Evolutionary conservation across 441 rosid genomes (phyloP).

Genomic region (Brassica balearica): DNA sequence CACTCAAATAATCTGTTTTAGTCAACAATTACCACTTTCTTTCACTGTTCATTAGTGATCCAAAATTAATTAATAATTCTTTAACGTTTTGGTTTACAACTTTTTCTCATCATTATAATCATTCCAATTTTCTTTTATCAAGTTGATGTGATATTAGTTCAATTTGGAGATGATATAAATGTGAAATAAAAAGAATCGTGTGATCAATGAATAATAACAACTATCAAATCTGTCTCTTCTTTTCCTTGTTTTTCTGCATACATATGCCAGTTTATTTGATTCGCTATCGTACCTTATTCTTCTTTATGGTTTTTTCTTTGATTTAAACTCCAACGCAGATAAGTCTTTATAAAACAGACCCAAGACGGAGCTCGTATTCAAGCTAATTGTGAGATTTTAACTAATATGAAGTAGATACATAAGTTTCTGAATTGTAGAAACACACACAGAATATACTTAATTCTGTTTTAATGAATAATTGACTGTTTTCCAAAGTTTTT

Average conservation of each 20-base stretch:
- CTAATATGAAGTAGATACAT: background rate
- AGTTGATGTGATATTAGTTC: constrained; percentile 39
- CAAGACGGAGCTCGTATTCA: background rate
- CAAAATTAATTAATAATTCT: background rate
- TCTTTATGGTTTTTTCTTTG: background rate
- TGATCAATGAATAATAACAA: constrained; percentile 44
- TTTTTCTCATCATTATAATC: constrained; percentile 36
- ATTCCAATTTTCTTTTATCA: constrained; percentile 15
- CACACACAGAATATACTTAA: background rate
- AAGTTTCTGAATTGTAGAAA: background rate
- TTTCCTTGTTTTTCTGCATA: constrained; percentile 8
- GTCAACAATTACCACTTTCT: constrained; percentile 43
- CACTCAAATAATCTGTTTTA: constrained; percentile 40
- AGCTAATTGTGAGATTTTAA: background rate
- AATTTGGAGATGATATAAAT: constrained; percentile 6
- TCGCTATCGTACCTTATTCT: constrained; percentile 8
- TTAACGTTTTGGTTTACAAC: constrained; percentile 19
- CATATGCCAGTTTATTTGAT: constrained; percentile 21
- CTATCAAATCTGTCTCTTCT: constrained; percentile 44
- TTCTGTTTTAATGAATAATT: background rate
- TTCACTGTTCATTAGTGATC: constrained; percentile 28
- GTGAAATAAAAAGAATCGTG: constrained; percentile 16
- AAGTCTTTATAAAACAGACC: background rate
- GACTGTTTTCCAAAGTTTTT: background rate
- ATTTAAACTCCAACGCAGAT: background rate